These are phyloP conservation scores for Pleurotus pulmonarius DNA, from an alignment of 768 basidiomycete genomes.

Conservation along the genomic window DNA sequence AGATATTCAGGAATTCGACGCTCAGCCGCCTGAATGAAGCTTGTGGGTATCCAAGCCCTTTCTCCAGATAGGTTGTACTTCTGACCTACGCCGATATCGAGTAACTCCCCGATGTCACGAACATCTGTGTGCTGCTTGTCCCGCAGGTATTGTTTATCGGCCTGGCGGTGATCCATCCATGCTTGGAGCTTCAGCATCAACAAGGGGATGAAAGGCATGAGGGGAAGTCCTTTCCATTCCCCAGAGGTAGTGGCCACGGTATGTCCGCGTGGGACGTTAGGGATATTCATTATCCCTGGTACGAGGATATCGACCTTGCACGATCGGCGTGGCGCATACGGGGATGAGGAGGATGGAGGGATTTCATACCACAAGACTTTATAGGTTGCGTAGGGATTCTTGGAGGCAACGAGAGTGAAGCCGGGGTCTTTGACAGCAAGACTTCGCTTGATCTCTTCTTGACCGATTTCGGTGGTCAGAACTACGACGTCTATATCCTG, in stretches of 20 bases:
- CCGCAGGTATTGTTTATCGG: not conserved
- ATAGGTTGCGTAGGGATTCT: slow-evolving; percentile 27
- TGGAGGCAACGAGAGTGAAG: slow-evolving; percentile 26
- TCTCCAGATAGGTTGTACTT: slow-evolving; percentile 9
- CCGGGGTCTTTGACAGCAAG: slow-evolving; percentile 20
- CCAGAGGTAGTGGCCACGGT: not conserved
- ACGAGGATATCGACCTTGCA: slow-evolving; percentile 16
- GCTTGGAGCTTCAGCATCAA: slow-evolving; percentile 3
- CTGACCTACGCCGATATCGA: not conserved
- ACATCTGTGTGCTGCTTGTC: not conserved
- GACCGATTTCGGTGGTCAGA: slow-evolving; percentile 18
- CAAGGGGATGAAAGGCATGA: slow-evolving; percentile 6
- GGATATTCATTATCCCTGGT: slow-evolving; percentile 14
- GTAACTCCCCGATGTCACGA: not conserved
- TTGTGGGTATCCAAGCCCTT: not conserved
- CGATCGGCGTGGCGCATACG: not conserved
- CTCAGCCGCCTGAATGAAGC: not conserved
- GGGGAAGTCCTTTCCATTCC: slow-evolving; percentile 6
- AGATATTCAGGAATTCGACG: not conserved
- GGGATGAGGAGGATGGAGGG: not conserved
- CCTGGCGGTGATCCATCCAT: not conserved
- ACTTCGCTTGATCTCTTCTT: slow-evolving; percentile 26
- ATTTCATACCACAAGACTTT: slow-evolving; percentile 16
- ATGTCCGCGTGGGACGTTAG: slow-evolving; percentile 7
- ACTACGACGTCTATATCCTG: slow-evolving; percentile 36